Conservation (phyloP, 2,329 filamentous ascomycete species). For the Trichoderma lentiforme region DNA sequence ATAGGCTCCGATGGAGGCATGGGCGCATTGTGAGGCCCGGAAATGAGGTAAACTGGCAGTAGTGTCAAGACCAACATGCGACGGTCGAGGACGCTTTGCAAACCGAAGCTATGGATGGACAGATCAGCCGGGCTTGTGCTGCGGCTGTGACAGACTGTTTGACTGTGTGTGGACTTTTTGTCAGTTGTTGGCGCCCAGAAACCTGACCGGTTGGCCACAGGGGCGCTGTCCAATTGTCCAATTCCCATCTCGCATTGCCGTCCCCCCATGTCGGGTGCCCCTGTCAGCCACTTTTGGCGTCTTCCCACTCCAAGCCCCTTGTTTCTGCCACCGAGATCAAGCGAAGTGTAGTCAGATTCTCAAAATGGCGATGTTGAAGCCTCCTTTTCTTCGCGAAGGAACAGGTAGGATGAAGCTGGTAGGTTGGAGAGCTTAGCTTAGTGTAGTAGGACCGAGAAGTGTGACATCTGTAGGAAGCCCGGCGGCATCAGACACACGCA, state of each 20-base stretch:
- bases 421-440: not conserved
- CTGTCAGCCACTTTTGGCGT: slow-evolving; percentile 11
- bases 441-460: not conserved
- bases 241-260: slow-evolving; percentile 9
- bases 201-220: slow-evolving; percentile 5
- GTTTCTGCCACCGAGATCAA: not conserved
- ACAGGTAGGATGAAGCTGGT: not conserved
- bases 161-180: not conserved
- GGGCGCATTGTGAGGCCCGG: not conserved
- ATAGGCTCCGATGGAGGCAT: not conserved
- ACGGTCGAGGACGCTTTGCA: not conserved
- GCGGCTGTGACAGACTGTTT: not conserved
- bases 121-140: not conserved
- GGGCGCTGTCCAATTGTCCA: slow-evolving; percentile 7
- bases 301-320: slow-evolving; percentile 1
- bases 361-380: not conserved
- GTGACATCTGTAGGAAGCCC: not conserved
- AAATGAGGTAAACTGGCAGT: not conserved
- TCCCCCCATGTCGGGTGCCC: slow-evolving; percentile 2
- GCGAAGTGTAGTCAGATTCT: not conserved
- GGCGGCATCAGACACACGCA: not conserved
- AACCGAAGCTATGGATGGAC: not conserved
- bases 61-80: not conserved
- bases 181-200: slow-evolving; percentile 6
- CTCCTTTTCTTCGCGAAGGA: not conserved